Evolutionary conservation across 805 yeast species (phyloP).

Genomic region (Kodamaea kakaduensis): DNA sequence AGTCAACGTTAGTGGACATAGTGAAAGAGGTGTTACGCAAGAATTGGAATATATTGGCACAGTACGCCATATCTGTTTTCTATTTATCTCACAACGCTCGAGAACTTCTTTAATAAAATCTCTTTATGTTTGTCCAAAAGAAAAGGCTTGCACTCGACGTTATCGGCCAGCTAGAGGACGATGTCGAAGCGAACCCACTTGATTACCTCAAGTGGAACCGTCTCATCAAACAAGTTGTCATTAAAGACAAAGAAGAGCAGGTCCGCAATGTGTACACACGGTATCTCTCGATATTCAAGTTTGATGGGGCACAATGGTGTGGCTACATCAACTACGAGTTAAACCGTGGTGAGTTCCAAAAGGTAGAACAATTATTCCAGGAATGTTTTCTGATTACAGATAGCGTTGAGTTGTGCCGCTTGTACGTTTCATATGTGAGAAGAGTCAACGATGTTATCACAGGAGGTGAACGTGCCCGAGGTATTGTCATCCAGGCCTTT

Average conservation of each 20-base stretch:
- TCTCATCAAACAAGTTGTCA: conserved; percentile 45
- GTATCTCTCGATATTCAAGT: conserved; percentile 62
- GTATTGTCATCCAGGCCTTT: conserved; percentile 72
- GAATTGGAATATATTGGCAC: too few relatives aligned
- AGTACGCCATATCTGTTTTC: too few relatives aligned
- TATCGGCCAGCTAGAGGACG: conserved; percentile 57
- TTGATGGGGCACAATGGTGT: conserved; percentile 64
- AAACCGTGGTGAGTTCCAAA: conserved; percentile 57
- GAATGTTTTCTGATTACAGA: conserved; percentile 59
- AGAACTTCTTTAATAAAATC: too few relatives aligned
- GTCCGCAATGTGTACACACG: conserved; percentile 56
- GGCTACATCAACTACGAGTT: conserved; percentile 63
- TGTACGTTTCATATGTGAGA: conserved; percentile 76
- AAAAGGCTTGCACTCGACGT: conserved; percentile 41
- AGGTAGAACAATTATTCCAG: conserved; percentile 63
- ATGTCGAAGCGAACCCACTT: conserved; percentile 47
- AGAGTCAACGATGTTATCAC: conserved; percentile 65
- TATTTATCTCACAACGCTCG: too few relatives aligned
- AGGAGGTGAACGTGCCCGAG: conserved; percentile 78
- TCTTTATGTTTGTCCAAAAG: too few relatives aligned
- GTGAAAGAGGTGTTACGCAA: too few relatives aligned
- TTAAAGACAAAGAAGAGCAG: conserved; percentile 56
- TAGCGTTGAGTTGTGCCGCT: conserved; percentile 67
- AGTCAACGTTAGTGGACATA: too few relatives aligned
- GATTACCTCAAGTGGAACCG: conserved; percentile 56